These are phyloP conservation scores for Boletus sp. DNA, from an alignment of 768 basidiomycete species.

Conservation along the genomic window DNA sequence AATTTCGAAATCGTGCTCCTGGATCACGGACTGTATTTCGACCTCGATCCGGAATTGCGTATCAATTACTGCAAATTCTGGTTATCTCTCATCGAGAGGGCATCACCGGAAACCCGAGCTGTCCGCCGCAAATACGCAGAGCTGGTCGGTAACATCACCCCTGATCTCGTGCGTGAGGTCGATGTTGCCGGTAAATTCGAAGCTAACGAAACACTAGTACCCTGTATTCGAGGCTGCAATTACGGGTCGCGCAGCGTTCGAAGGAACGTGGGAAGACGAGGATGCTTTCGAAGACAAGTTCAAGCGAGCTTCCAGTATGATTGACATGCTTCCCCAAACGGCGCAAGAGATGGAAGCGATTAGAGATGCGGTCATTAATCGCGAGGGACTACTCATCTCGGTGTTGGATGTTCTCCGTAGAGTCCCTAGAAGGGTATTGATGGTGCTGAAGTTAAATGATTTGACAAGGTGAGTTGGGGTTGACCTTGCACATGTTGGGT, in stretches of 20 bases:
- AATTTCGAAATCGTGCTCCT: slow-evolving; percentile 96
- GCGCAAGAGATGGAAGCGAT: slow-evolving; percentile 79
- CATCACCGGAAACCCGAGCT: slow-evolving; percentile 57
- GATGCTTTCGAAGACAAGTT: slow-evolving; percentile 36
- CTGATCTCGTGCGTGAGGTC: slow-evolving; percentile 63
- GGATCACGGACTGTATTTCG: slow-evolving; percentile 94
- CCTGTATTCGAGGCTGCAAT: slow-evolving; percentile 94
- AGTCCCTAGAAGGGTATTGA: slow-evolving; percentile 78
- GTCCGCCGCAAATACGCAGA: slow-evolving; percentile 86
- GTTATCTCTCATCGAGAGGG: slow-evolving; percentile 79
- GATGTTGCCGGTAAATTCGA: not conserved
- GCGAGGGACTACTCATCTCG: slow-evolving; percentile 78
- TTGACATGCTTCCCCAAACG: slow-evolving; percentile 69
- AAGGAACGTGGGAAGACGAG: slow-evolving; percentile 52
- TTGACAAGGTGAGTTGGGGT: slow-evolving; percentile 56
- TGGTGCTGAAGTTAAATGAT: slow-evolving; percentile 86
- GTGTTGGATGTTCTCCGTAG: slow-evolving; percentile 86
- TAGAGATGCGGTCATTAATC: slow-evolving; percentile 74
- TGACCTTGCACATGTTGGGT: not conserved
- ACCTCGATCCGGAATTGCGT: slow-evolving; percentile 74
- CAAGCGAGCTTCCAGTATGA: slow-evolving; percentile 68
- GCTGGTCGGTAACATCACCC: slow-evolving; percentile 85
- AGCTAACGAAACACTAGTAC: slow-evolving; percentile 50
- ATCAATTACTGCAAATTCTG: slow-evolving; percentile 86
- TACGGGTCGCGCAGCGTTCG: slow-evolving; percentile 74